Evolutionary conservation across 352 stramenopile species (phyloP), one percentile per base, ranked within the genome.

Genomic region (Elongisporangium prolatum): DNA sequence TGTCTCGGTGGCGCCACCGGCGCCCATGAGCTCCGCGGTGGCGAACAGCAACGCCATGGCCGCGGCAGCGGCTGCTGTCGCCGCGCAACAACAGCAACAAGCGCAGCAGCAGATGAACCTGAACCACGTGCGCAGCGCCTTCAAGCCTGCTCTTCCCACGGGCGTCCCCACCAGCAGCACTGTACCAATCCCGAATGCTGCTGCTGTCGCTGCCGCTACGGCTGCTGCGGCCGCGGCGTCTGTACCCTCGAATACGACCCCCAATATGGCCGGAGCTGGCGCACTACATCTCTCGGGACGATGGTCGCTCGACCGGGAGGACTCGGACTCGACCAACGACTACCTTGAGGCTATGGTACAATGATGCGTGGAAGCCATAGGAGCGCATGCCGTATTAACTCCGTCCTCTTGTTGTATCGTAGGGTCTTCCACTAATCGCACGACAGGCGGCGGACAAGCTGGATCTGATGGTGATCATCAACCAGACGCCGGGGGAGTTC

Each of bases 261-360:
- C 75, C 7, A 91, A 91, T 56, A 91, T 76, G 50, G 82, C 82
- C 4, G 86, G 86, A 21, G 84, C 80, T 11, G 82, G 83, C 11
- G 86, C 84, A 13, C 60, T 95, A 58, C 86, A 94, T 62, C 71
- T 95, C 20, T 92, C 86, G 2, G 86, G 86, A 0, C 86, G 83
- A 59, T 95, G 86, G 86, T 86, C 81, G 34, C 70, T 95, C 18
- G 86, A 95, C 63, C 80, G 84, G 25, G 83, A 93, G 17, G 84
- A 90, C 72, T 95, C 86, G 59, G 86, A 95, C 71, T 95, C 86
- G 70, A 95, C 86, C 44, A 94, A 95, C 67, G 83, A 92, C 66
- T 95, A 95, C 61, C 65, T 95, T 50, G 86, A 95, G 63, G 86
- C 86, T 56, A 95, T 95, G 84, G 75, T 84, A 50, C 38, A 54